Evolutionary conservation across 352 stramenopile species (phyloP), one percentile per base, ranked within the genome.

Genomic region (Phytophthora sansomeana): DNA sequence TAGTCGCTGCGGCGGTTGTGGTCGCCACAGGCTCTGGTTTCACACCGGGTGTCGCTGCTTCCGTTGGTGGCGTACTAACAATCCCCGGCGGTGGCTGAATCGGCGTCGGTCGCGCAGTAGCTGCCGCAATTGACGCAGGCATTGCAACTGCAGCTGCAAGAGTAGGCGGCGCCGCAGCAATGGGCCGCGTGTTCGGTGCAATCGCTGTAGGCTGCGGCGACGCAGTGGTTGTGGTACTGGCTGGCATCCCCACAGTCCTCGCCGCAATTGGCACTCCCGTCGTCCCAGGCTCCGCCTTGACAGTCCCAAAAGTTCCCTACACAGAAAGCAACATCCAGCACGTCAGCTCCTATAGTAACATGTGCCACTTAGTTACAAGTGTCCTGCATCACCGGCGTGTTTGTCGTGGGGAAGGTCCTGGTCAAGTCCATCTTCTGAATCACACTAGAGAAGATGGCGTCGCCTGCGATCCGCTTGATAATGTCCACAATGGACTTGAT

Each of bases 401-500:
- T 74, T n/a, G 36, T 68, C 9, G 70, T 64, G 6, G 82, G 84
- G 54, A 91, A 85, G 6, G 83, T 87, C 19, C 82, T 69, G 10
- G 86, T 85, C 14, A 93, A 71, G 26, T 94, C 83, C 69, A 96
- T 90, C 54, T 93, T 90, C 72, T 96, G 88, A 48, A 91, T 92
- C 11, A 96, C 74, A 16, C 70, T 90, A 5, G 82, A 83, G 57
- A 94, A 93, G 52, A 93, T 94, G 1, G 85, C 76, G 58, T 94
- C 85, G 46, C 88, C 88, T 0, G 83, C 80, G 55, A 91, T 91
- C 13, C 86, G 81, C 76, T 96, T 96, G 76, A 96, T 92, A 56
- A 93, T 93, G 42, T 96, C 88, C 38, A 94, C 80, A 58, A 96
- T 93, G 0, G 85, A 89, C 58, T 94, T 96, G 65, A 94, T 90